Evolutionary conservation across 352 stramenopile genomes (phyloP), one percentile per base, ranked within the genome.

Genomic region (Phytophthora syringae): DNA sequence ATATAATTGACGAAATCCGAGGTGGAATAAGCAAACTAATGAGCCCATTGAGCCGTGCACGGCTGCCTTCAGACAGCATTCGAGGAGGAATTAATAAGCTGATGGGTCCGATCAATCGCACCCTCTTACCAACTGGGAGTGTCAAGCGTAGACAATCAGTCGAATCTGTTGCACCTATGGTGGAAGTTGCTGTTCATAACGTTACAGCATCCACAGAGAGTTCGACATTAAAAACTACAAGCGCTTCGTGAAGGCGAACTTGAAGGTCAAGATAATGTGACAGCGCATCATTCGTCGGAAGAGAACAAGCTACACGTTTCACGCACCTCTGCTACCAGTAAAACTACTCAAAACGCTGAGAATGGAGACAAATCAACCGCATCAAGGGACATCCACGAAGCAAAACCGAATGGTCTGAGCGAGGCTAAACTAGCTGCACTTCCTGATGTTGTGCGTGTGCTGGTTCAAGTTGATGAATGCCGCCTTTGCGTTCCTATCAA

Each of bases 401-500:
- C 42, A 13, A 67, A 63, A 36, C n/a, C 25, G 40, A 63, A 70
- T 36, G 47, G 28, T 34, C 43, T 67, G 4, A 69, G 30, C 13
- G 45, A 62, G 11, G 37, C 36, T 9, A 57, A 62, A 21, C 21
- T 66, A 18, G 60, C 60, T 18, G 60, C 52, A 6, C 62, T 89
- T 9, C 80, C 82, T 2, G 34, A 65, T 15, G 36, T 89, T 2
- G 66, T 89, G 9, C 80, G 79, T 1, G 56, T 91, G 20, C 51
- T 89, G 16, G 68, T 89, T 25, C 82, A 91, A 67, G 51, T 91
- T 2, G 61, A 70, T 12, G 80, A 84, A 52, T 70, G 78, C 34
- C 80, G 82, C 9, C 9, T 91, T 13, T 81, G 77, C 12, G 66
- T 89, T 25, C 80, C 80, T 3, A 86, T 89, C 22, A 83, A 82